These are phyloP conservation scores for Rhododendron kiyosumense DNA, from an alignment of 148 eudicot genomes.

Conservation along the genomic window DNA sequence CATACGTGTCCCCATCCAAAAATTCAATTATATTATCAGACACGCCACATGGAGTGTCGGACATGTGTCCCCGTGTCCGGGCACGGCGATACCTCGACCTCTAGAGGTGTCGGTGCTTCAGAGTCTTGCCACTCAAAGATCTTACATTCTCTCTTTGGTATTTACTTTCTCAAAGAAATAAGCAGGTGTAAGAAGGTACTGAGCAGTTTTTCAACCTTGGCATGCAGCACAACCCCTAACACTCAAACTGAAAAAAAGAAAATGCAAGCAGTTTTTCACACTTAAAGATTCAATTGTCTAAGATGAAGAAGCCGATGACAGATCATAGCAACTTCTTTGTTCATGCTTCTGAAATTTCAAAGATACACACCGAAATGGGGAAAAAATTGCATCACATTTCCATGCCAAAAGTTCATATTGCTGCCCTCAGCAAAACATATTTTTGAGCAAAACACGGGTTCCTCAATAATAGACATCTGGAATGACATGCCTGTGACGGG, in stretches of 20 bases:
- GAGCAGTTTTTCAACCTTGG: background rate
- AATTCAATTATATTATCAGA: no score
- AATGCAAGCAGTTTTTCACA: background rate
- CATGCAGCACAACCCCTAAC: background rate
- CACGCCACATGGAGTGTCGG: no score
- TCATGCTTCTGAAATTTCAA: background rate
- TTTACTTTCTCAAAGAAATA: background rate
- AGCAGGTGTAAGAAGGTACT: background rate
- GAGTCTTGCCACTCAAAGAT: background rate
- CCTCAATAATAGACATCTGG: background rate
- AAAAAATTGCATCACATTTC: background rate
- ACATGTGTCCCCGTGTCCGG: no score
- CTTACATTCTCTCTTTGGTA: background rate
- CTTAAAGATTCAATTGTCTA: background rate
- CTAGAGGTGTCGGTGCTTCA: no score
- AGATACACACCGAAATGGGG: background rate
- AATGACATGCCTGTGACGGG: background rate
- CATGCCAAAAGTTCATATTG: background rate
- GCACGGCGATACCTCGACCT: no score
- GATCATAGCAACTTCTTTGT: background rate
- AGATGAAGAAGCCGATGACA: background rate
- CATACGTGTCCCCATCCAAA: no score
- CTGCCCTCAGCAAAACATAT: background rate
- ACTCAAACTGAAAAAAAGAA: background rate
- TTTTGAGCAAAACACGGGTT: background rate